Percentiles rank a stretch among this genome's conserved stretches.
These are phyloP conservation scores for Fusarium fracticaudum DNA, from an alignment of 2,329 filamentous ascomycete species.

Conservation along the genomic window DNA sequence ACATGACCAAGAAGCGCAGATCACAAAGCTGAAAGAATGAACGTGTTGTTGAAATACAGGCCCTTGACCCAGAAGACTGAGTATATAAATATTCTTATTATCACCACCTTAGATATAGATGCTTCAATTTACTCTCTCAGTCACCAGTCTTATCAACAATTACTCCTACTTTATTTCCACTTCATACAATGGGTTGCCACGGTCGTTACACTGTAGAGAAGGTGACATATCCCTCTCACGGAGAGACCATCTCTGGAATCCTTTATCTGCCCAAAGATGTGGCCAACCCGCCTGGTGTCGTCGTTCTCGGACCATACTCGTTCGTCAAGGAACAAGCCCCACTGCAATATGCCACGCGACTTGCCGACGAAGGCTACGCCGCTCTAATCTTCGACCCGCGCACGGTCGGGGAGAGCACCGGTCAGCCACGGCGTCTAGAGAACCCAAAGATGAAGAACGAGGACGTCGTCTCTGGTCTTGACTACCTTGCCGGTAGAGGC, in stretches of 20 bases:
- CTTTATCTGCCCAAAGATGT: neutral
- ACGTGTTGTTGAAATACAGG: no score
- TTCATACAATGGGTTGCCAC: neutral
- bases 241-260: neutral
- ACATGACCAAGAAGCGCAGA: accelerated
- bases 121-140: neutral
- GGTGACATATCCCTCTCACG: neutral
- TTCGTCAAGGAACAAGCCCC: neutral
- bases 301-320: neutral
- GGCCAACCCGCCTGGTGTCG: neutral
- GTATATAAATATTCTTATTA: neutral
- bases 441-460: neutral
- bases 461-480: neutral
- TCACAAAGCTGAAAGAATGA: no score
- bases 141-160: neutral
- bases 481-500: neutral
- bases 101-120: accelerated
- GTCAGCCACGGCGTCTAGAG: neutral
- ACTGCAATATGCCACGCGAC: neutral
- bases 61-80: neutral
- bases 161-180: neutral
- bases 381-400: neutral
- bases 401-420: neutral
- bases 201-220: neutral
- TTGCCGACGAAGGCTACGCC: neutral